Evolutionary conservation across 2,329 filamentous ascomycete species (phyloP).

Genomic region (Venturiaceae sp.): DNA sequence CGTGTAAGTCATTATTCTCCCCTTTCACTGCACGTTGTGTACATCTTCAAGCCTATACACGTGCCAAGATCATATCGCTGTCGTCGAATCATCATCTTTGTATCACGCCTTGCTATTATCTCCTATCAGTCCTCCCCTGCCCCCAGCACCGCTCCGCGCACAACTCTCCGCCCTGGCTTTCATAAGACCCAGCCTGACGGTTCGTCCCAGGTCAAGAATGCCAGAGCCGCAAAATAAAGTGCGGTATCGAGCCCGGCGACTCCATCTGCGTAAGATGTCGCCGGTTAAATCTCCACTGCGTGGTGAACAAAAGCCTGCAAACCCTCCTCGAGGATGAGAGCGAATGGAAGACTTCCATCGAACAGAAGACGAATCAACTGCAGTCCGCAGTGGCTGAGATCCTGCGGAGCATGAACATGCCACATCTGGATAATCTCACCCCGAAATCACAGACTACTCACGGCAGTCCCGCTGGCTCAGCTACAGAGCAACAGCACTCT

Average conservation of each 20-base stretch:
- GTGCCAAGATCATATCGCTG: not conserved
- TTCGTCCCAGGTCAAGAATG: constrained; percentile 25
- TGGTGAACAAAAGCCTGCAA: constrained; percentile 47
- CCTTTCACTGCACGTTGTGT: not conserved
- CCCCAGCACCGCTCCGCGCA: not conserved
- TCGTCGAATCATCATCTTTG: not conserved
- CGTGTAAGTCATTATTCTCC: constrained; percentile 6
- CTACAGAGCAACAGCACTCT: not conserved
- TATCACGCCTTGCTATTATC: not conserved
- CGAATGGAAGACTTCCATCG: constrained; percentile 17
- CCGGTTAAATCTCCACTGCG: constrained; percentile 40
- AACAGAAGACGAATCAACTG: constrained; percentile 36
- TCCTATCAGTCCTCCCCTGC: not conserved
- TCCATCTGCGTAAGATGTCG: constrained; percentile 38
- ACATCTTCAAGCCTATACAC: not conserved
- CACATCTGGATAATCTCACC: constrained; percentile 21
- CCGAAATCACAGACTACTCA: constrained; percentile 12
- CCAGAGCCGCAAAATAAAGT: constrained; percentile 46
- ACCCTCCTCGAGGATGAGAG: constrained; percentile 43
- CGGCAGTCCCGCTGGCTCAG: constrained; percentile 13
- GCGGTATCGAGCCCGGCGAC: constrained; percentile 36
- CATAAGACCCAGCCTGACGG: not conserved
- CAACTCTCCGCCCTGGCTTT: not conserved
- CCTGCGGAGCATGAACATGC: constrained; percentile 31
- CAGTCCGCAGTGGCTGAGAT: constrained; percentile 36